Evolutionary conservation across 495 filamentous ascomycete genomes (phyloP), one percentile per base, ranked within the genome.

Genomic region (Neurospora sp.): DNA sequence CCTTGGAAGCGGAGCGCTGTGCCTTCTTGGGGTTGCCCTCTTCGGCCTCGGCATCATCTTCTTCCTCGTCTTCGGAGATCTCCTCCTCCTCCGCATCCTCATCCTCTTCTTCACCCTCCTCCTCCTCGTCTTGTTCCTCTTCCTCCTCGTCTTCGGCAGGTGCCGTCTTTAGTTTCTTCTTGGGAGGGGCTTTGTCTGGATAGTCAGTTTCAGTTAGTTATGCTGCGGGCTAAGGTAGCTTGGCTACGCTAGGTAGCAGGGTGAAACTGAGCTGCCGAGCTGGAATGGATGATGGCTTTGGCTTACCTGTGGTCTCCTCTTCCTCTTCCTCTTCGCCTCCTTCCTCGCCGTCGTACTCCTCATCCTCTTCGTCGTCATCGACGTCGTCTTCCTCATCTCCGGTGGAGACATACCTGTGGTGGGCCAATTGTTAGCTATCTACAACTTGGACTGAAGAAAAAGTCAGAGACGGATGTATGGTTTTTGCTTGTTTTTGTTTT

Each of bases 111-210:
- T 80, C 82, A 1, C 77, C 80, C 9, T 78, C 78, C 8, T 77
- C 77, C 8, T 80, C 75, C 5, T 76, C 77, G 22, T 78, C 79
- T 9, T 79, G 78, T 22, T 79, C 81, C 5, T 81, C 80, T 22
- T 79, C 79, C 27, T 74, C 75, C 22, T 73, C 80, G 1, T 78
- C 77, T 35, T 80, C 81, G 70, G 74, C 75, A 35, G 78, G 70
- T 44, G 73, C 74, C 18, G 80, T 84, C 81, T 85, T 85, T 75
- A 79, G 73, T 76, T 85, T 85, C 76, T 85, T 85, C 77, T 82
- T 85, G 42, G 84, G 84, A 69, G 83, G 84, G 71, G 83, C 84
- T 75, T 82, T 73, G 31, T 78, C 77, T 80, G 72, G 2, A 39
- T 8, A 12, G n/a, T 39, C 35, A 37, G 68, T 74, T 68, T 69